Percentiles rank a stretch among this genome's conserved stretches.
Evolutionary conservation across 306 rosid genomes (phyloP).

Genomic region (Pyrus pyrifolia): DNA sequence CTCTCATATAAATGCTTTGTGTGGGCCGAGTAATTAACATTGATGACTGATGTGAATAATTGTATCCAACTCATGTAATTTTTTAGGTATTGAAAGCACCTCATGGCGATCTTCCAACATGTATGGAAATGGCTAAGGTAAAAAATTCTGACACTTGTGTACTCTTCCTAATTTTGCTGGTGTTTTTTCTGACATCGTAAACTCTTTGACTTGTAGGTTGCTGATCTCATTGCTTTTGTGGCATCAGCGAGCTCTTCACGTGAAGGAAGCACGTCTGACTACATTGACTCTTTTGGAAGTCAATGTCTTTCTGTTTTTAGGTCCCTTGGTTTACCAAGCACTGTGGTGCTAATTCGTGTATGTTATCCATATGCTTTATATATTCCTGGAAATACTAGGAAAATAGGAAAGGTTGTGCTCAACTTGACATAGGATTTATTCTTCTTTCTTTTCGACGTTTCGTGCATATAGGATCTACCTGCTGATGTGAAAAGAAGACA

Average conservation of each 20-base stretch:
- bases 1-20: background rate
- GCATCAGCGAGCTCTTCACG: constrained; percentile 43
- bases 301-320: constrained; percentile 90
- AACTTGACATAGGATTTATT: background rate
- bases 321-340: constrained; percentile 91
- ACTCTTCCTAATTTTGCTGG: background rate
- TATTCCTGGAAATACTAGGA: background rate
- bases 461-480: constrained; percentile 60
- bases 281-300: constrained; percentile 79
- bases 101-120: constrained; percentile 65
- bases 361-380: constrained; percentile 24
- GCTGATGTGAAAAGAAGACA: constrained; percentile 59
- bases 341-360: constrained; percentile 79
- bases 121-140: constrained; percentile 98
- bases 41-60: background rate
- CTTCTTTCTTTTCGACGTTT: background rate
- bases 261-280: constrained; percentile 52
- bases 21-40: background rate
- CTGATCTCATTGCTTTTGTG: constrained; percentile 88
- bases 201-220: constrained; percentile 47
- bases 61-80: constrained; percentile 6
- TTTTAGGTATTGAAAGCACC: constrained; percentile 81
- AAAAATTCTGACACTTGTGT: background rate
- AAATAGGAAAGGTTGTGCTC: background rate
- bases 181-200: background rate